Evolutionary conservation across 2,329 filamentous ascomycete genomes (phyloP), one percentile per base, ranked within the genome.

Genomic region (Colletotrichum neosansevieriae): DNA sequence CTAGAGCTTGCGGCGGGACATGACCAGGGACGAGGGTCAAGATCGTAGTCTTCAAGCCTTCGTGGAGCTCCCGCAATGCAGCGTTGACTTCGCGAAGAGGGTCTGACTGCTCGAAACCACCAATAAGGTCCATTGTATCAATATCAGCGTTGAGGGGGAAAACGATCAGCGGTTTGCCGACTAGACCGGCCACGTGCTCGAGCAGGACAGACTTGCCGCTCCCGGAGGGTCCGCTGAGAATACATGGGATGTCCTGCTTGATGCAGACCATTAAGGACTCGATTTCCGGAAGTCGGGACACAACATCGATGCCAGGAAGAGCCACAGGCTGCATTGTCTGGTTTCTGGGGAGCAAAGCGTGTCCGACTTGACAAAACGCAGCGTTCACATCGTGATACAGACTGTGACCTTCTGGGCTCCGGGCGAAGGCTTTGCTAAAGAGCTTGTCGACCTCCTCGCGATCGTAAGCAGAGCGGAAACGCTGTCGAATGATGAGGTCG

Each of bases 101-200:
- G 76, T 99, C 96, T 17, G 93, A 90, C 79, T 99, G 96, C 78
- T 99, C 96, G 76, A 97, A 99, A 0, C 96, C 96, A 75, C 96
- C 96, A 64, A 99, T 93, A 63, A 99, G 88, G 79, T 99, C 96
- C 90, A 97, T 97, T 1, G 95, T 94, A 78, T 99, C 96, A 50
- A 97, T 92, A 74, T 99, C 97, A 6, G 94, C 91, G 76, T 97
- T 99, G 80, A 99, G 89, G 0, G 94, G 90, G 74, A 98, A 93
- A 15, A 94, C 92, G 36, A 94, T 87, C 3, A 98, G 82, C 1
- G 89, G 85, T 63, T 91, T 91, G 24, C 96, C 96, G 47, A 89
- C 88, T 24, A 92, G 81, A 12, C 92, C 90, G n/a, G 96, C 94
- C 32, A 97, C 85, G 71, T 95, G 91, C 68, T 91, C 87, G 13